Evolutionary conservation across 2,329 filamentous ascomycete genomes (phyloP).

Genomic region (Monosporascus sp.): DNA sequence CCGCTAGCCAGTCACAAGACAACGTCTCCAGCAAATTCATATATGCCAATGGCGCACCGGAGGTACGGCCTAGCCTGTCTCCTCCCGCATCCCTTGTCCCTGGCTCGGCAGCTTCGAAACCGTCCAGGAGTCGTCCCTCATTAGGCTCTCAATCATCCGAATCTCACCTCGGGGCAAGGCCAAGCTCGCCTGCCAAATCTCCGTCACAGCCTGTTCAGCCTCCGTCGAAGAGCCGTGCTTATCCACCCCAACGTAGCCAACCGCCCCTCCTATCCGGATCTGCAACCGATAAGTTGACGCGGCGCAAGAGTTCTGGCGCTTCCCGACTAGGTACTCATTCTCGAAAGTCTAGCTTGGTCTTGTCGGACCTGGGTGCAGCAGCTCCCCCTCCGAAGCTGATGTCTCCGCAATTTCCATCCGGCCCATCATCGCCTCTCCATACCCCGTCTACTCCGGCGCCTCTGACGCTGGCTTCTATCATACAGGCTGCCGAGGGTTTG

Average conservation of each 20-base stretch:
- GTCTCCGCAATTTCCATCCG: conserved; percentile 29
- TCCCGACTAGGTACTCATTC: conserved; percentile 34
- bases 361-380: conserved; percentile 9
- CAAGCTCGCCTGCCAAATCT: conserved; percentile 48
- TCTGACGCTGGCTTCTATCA: conserved; percentile 50
- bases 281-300: conserved; percentile 26
- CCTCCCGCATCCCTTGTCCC: conserved; percentile 35
- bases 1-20: conserved; percentile 31
- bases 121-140: conserved; percentile 33
- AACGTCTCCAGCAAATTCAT: conserved; percentile 61
- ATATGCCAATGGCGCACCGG: conserved; percentile 64
- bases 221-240: conserved; percentile 12
- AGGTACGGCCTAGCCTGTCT: conserved; percentile 34
- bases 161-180: conserved; percentile 31
- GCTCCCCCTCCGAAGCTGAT: conserved; percentile 8
- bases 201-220: conserved; percentile 17
- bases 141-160: neutral
- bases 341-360: conserved; percentile 34
- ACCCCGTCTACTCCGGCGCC: conserved; percentile 32
- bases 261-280: conserved; percentile 34
- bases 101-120: conserved; percentile 42
- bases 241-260: conserved; percentile 23
- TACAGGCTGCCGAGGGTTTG: conserved; percentile 52
- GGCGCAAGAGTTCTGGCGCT: conserved; percentile 40
- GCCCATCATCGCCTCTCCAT: conserved; percentile 29